Conservation (phyloP, 2,329 filamentous ascomycete genomes). For the Aureobasidium melanogenum region DNA sequence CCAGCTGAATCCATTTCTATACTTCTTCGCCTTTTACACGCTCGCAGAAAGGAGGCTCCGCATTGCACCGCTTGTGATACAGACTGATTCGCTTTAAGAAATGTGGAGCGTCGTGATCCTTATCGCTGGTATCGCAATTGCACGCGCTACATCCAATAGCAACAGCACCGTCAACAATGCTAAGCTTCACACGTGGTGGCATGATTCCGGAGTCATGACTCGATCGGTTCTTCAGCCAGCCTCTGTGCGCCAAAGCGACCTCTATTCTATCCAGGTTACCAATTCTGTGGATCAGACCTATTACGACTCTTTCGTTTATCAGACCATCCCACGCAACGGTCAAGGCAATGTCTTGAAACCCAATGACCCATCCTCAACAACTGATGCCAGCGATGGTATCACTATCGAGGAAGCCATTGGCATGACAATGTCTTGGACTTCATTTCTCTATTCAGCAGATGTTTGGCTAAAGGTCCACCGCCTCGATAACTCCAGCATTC, state of each 20-base stretch:
- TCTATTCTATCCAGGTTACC: constrained; percentile 1
- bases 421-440: constrained; percentile 6
- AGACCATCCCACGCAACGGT: constrained; percentile 6
- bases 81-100: not conserved
- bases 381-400: not conserved
- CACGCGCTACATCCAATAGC: not conserved
- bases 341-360: not conserved
- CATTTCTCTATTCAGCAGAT: not conserved
- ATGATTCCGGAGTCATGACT: not conserved
- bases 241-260: not conserved
- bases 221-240: not conserved
- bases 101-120: not conserved
- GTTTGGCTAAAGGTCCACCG: constrained; percentile 1
- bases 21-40: not conserved
- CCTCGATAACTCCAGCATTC: not conserved
- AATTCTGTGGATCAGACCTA: constrained; percentile 2
- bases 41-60: not conserved
- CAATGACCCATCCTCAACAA: constrained; percentile 2
- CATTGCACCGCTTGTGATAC: not conserved
- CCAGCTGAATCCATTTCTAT: not conserved
- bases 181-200: constrained; percentile 1
- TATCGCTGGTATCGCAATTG: not conserved
- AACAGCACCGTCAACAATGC: not conserved
- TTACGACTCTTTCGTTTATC: constrained; percentile 2
- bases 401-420: constrained; percentile 1